Evolutionary conservation across 2,329 filamentous ascomycete species (phyloP), one percentile per base, ranked within the genome.

Genomic region (Tolypocladium ovalisporum): DNA sequence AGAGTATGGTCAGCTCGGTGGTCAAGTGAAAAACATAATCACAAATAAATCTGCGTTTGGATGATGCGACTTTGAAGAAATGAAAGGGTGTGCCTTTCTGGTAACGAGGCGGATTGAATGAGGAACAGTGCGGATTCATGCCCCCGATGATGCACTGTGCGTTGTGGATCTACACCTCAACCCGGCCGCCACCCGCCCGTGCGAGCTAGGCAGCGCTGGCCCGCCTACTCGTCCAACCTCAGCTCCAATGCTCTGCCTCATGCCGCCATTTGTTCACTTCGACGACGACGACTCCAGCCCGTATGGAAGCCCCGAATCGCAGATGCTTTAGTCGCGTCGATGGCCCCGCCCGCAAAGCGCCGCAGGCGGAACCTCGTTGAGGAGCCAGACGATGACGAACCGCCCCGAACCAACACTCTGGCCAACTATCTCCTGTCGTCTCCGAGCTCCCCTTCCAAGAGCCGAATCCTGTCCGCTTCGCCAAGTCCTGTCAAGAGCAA

Each of bases 301-400:
- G 56, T 58, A 62, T 68, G 67, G 61, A 61, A 66, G 62, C 57
- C 49, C 56, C 53, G 51, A 49, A 54, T 52, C 58, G 57, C 66
- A 64, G 57, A 71, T 70, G 66, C 63, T 63, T 56, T 61, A 63
- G 57, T 63, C 62, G 67, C 70, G 66, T 63, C 71, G 64, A 84
- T 84, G 81, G 78, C 79, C 65, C 80, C 80, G 71, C 76, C 79
- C 61, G 73, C 79, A 67, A 83, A 82, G 73, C 79, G 83, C 69
- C 79, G 79, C 63, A 81, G 77, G 75, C 79, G 78, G 63, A 83
- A 80, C 68, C 71, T 80, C 64, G 69, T 83, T 60, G 74, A 77
- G 55, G 71, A 71, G 61, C 75, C 75, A 51, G 79, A 79, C 56
- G 76, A 80, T 61, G 77, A 81, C 62, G 75, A 79, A 56, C 68